Conservation (phyloP, 352 stramenopile genomes). For the Phytophthora ohioensis region DNA sequence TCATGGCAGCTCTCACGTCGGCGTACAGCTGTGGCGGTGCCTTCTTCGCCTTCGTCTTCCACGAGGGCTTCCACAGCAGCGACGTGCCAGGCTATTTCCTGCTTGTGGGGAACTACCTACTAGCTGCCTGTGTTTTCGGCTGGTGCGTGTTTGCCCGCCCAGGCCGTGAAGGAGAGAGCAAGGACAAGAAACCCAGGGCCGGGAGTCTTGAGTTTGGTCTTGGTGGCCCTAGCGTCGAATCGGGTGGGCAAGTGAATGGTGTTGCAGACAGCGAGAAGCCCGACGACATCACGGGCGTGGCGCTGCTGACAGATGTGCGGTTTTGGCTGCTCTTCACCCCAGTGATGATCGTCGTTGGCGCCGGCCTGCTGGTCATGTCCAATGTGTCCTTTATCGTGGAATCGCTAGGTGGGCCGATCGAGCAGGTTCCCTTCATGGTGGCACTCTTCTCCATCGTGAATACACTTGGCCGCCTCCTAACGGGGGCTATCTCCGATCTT, state of each 20-base stretch:
- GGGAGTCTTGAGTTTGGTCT: constrained; percentile 57
- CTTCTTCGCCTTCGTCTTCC: constrained; percentile 78
- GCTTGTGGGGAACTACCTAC: constrained; percentile 71
- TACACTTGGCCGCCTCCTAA: constrained; percentile 64
- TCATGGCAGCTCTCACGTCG: constrained; percentile 76
- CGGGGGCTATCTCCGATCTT: constrained; percentile 70
- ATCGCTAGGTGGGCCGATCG: constrained; percentile 60
- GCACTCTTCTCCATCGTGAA: constrained; percentile 83
- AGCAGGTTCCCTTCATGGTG: constrained; percentile 81
- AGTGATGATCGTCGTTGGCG: constrained; percentile 81
- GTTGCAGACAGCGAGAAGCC: constrained; percentile 26
- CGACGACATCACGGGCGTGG: constrained; percentile 67
- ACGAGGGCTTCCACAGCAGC: constrained; percentile 58
- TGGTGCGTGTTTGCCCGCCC: constrained; percentile 60
- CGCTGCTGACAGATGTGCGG: constrained; percentile 58
- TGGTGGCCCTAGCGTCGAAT: constrained; percentile 38
- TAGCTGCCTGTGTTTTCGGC: constrained; percentile 55
- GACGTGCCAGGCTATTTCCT: constrained; percentile 78
- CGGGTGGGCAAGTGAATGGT: constrained; percentile 31
- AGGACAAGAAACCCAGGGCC: constrained; percentile 38
- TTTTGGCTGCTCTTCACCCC: constrained; percentile 85
- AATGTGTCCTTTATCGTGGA: constrained; percentile 90
- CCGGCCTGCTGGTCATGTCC: constrained; percentile 81
- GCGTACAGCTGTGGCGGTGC: constrained; percentile 84
- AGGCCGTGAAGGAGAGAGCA: background rate